A percentile compares a stretch with the other conserved stretches of the same genome.
Conservation (phyloP, 352 stramenopile species). For the Pythium scleroteichum region DNA sequence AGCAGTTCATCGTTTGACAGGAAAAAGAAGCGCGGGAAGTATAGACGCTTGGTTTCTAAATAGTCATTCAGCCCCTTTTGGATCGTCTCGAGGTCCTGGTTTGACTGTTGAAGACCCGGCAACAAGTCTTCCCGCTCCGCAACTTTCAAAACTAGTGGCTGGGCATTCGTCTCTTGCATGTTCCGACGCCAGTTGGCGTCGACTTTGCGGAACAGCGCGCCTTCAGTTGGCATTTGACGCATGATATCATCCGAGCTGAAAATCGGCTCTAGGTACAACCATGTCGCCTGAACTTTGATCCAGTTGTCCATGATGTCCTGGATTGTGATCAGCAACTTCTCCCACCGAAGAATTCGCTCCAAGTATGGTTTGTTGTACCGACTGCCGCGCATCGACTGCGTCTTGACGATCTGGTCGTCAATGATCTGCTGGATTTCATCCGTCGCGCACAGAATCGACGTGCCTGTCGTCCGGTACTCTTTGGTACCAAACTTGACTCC, state of each 20-base stretch:
- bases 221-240: slow-evolving; percentile 91
- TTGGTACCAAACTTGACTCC: slow-evolving; percentile 92
- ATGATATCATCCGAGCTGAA: slow-evolving; percentile 94
- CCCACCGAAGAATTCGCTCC: slow-evolving; percentile 84
- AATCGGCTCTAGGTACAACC: slow-evolving; percentile 93
- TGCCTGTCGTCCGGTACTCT: slow-evolving; percentile 93
- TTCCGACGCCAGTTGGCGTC: slow-evolving; percentile 86
- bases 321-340: slow-evolving; percentile 89
- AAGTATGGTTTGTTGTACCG: slow-evolving; percentile 94
- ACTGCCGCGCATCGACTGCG: slow-evolving; percentile 93
- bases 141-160: slow-evolving; percentile 75
- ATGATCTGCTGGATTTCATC: slow-evolving; percentile 94
- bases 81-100: slow-evolving; percentile 92
- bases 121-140: slow-evolving; percentile 80
- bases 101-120: slow-evolving; percentile 85
- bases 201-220: slow-evolving; percentile 85
- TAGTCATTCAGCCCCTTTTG: slow-evolving; percentile 95
- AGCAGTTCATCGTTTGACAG: slow-evolving; percentile 93
- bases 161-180: slow-evolving; percentile 85
- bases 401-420: slow-evolving; percentile 96
- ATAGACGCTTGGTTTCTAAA: slow-evolving; percentile 92
- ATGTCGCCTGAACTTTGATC: slow-evolving; percentile 93
- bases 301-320: slow-evolving; percentile 95
- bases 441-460: slow-evolving; percentile 84
- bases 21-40: slow-evolving; percentile 95